These are phyloP conservation scores for Crataegus laevigata DNA, from an alignment of 306 rosid genomes.

Conservation along the genomic window DNA sequence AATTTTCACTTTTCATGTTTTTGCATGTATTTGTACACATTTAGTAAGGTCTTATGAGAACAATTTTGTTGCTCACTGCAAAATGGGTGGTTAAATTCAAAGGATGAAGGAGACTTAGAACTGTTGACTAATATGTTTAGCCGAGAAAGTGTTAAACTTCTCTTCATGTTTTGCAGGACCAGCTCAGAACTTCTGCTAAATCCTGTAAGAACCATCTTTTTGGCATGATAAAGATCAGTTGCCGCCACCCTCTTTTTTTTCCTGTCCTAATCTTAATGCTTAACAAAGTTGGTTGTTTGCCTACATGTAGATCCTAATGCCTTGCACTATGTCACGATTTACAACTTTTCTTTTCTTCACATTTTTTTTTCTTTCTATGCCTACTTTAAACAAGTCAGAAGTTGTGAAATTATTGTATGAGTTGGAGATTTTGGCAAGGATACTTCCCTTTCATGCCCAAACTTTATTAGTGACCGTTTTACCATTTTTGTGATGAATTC, in stretches of 20 bases:
- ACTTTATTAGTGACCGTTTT: neutral
- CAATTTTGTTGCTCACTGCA: neutral
- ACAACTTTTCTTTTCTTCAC: neutral
- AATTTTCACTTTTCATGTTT: no score
- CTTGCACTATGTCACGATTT: neutral
- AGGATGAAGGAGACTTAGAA: neutral
- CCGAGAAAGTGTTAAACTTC: neutral
- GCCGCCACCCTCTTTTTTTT: neutral
- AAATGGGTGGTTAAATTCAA: neutral
- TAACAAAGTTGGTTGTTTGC: neutral
- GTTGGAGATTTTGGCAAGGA: neutral
- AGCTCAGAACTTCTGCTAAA: conserved; percentile 84
- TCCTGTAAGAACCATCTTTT: conserved; percentile 53
- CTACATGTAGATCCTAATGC: neutral
- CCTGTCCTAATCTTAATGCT: neutral
- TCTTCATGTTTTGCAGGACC: conserved; percentile 57
- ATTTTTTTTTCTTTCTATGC: no score
- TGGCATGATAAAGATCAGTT: neutral
- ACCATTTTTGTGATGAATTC: neutral
- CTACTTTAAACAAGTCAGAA: neutral
- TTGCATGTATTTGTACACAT: no score
- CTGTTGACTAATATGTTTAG: neutral
- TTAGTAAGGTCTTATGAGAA: neutral
- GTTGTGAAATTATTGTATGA: neutral
- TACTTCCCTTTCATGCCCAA: neutral